phyloP scores from a whole-genome alignment of 495 filamentous ascomycete genomes.

The Evansstolkia leycettana region DNA sequence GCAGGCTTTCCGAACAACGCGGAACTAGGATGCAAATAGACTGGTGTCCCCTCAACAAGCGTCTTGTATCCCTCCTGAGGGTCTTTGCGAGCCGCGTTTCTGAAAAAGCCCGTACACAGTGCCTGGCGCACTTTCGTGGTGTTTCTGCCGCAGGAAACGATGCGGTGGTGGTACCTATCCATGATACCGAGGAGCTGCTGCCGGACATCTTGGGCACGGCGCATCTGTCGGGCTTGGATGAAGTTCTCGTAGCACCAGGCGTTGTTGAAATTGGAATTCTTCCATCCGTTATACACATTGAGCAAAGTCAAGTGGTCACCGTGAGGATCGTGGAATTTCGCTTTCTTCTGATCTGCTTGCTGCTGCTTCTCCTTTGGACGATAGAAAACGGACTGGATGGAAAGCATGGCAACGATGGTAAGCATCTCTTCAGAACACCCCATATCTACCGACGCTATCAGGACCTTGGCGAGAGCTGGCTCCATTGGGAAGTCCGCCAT shows the following conservation, averaged over 20 bases:
- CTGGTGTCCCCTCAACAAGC: constrained; percentile 84
- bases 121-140: constrained; percentile 84
- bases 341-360: constrained; percentile 93
- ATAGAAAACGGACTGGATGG: constrained; percentile 75
- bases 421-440: constrained; percentile 89
- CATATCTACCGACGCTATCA: constrained; percentile 78
- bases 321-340: constrained; percentile 90
- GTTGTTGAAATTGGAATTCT: constrained; percentile 62
- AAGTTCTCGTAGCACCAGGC: constrained; percentile 98
- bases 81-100: constrained; percentile 89
- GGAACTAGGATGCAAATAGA: constrained; percentile 83
- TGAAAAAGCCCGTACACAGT: constrained; percentile 88
- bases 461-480: constrained; percentile 75
- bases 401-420: constrained; percentile 90
- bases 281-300: constrained; percentile 96
- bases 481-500: constrained; percentile 98
- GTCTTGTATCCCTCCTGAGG: constrained; percentile 96
- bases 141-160: constrained; percentile 75
- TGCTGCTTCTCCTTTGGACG: constrained; percentile 93
- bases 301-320: constrained; percentile 91
- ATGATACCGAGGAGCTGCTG: constrained; percentile 89
- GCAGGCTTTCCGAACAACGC: constrained; percentile 91
- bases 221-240: constrained; percentile 82
- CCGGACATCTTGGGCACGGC: constrained; percentile 80
- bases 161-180: constrained; percentile 68